Evolutionary conservation across 2,329 filamentous ascomycete genomes (phyloP).

Genomic region (Aspergillus sp.): DNA sequence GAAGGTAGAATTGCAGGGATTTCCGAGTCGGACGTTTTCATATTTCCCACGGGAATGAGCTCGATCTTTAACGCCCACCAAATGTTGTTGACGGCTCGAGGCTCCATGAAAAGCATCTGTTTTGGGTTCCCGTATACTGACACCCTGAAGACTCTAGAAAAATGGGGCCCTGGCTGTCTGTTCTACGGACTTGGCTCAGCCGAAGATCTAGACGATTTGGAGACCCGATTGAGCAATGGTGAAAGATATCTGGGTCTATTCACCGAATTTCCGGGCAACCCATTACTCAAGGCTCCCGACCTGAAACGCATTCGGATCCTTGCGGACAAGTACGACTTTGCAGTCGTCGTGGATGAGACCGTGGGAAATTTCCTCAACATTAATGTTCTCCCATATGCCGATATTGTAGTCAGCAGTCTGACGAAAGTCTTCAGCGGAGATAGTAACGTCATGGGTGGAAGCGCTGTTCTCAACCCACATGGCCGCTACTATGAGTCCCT

Average conservation of each 20-base stretch:
- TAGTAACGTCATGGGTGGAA: slow-evolving; percentile 97
- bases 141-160: slow-evolving; percentile 89
- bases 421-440: slow-evolving; percentile 98
- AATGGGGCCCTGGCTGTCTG: slow-evolving; percentile 83
- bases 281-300: slow-evolving; percentile 80
- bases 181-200: slow-evolving; percentile 83
- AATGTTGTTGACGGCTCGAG: slow-evolving; percentile 63
- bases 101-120: slow-evolving; percentile 72
- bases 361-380: slow-evolving; percentile 96
- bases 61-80: slow-evolving; percentile 88
- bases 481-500: slow-evolving; percentile 67
- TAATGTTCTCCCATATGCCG: slow-evolving; percentile 83
- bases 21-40: slow-evolving; percentile 80
- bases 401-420: slow-evolving; percentile 89
- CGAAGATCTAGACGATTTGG: slow-evolving; percentile 79
- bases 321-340: slow-evolving; percentile 82
- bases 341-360: slow-evolving; percentile 90
- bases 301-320: slow-evolving; percentile 74
- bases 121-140: slow-evolving; percentile 99
- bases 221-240: slow-evolving; percentile 65
- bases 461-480: slow-evolving; percentile 62
- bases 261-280: slow-evolving; percentile 94
- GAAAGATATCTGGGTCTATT: slow-evolving; percentile 81
- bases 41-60: slow-evolving; percentile 91
- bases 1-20: slow-evolving; percentile 53